Evolutionary conservation across 1,284 basidiomycete species (phyloP), one percentile per base, ranked within the genome.

Genomic region (Tilletia indica): DNA sequence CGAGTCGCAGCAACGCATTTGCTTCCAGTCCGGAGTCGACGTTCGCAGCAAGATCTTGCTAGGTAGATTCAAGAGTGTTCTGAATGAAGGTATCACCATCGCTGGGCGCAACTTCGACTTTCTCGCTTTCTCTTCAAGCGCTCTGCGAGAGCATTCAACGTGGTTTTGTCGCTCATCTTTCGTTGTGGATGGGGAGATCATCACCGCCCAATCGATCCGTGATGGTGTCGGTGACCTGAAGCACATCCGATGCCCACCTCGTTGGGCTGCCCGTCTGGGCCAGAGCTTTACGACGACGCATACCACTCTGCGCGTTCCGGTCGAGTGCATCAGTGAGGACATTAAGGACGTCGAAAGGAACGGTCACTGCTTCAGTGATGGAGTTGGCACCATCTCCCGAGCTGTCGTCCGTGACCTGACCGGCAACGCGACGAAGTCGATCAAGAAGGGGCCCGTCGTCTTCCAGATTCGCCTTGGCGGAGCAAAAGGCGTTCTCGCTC

Each of bases 381-480:
- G 91, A 8, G 88, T 90, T 9, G 91, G 90, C 0, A 90, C 88
- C 0, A 88, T 91, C 72, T 91, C 90, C 0, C 80, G 83, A 4
- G 86, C 87, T 16, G 81, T 91, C n/a, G 88, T 89, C 3, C 78
- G 82, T 16, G 86, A 86, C 34, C 88, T 91, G 36, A 75, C 78
- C 72, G 58, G 9, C 25, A 63, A 34, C 25, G 11, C 21, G 9
- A 5, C 36, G 9, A 45, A 47, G 64, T 19, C 19, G 70, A 54
- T 25, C 21, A 39, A 58, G 66, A 34, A 47, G 45, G 25, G 31
- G 9, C 75, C 69, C 42, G 75, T 67, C 21, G 74, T 76, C 88
- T 91, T 89, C 81, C 91, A 91, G 85, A 91, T 93, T 66, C 89
- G 91, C 66, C 90, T 92, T 79, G 83, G 92, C 36, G 91, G 91